phyloP scores from a whole-genome alignment of 257 asterid species.

The Solanum raphanifolium region DNA sequence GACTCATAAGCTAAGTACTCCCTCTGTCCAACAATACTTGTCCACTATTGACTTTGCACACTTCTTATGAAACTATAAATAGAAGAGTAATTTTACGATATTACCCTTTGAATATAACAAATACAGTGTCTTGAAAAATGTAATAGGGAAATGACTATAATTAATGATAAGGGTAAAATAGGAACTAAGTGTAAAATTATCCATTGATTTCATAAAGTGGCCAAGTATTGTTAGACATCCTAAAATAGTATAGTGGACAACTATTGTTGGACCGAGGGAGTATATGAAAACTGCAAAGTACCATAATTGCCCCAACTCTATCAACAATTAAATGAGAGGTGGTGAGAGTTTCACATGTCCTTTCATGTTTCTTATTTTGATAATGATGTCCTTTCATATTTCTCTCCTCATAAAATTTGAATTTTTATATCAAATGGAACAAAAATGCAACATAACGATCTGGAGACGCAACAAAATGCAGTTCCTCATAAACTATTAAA shows the following conservation, averaged over 20 bases:
- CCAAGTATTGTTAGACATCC: neutral
- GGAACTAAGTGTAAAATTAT: neutral
- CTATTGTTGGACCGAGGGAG: too few relatives aligned
- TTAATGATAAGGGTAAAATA: neutral
- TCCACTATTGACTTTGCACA: neutral
- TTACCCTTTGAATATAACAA: neutral
- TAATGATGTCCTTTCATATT: neutral
- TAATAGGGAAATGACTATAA: neutral
- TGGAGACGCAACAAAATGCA: neutral
- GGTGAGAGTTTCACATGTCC: neutral
- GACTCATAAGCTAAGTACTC: neutral
- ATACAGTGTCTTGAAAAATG: neutral
- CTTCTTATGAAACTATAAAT: neutral
- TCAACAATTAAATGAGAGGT: neutral
- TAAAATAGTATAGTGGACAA: neutral
- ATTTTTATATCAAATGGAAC: neutral
- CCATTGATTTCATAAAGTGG: neutral
- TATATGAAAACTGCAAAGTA: neutral
- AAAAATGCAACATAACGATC: neutral
- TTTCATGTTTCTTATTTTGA: neutral
- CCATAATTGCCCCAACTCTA: neutral
- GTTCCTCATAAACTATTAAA: neutral
- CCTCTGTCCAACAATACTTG: neutral
- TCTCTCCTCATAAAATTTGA: neutral
- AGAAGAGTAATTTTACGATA: neutral